phyloP scores from a whole-genome alignment of 2,329 filamentous ascomycete species.

The Cordyceps cicadae region DNA sequence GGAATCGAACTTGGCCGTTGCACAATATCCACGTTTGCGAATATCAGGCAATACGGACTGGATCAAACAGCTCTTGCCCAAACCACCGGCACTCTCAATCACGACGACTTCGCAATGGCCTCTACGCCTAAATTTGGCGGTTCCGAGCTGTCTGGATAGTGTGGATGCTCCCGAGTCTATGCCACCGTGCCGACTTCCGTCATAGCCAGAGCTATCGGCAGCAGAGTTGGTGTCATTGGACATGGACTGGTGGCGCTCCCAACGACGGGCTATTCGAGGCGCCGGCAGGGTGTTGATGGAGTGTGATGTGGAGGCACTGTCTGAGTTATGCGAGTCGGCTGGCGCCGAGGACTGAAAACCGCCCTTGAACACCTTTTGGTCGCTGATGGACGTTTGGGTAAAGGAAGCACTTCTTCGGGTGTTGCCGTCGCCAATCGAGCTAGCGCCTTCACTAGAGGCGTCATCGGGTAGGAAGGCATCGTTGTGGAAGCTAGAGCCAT shows the following conservation, averaged over 20 bases:
- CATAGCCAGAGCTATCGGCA: constrained; percentile 35
- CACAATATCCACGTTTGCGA: constrained; percentile 54
- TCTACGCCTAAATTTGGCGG: constrained; percentile 50
- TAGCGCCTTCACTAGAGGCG: constrained; percentile 51
- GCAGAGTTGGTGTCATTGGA: constrained; percentile 40
- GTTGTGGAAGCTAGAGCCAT: constrained; percentile 45
- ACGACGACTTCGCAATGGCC: constrained; percentile 57
- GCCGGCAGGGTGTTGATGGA: constrained; percentile 26
- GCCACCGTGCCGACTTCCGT: constrained; percentile 34
- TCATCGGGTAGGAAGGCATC: constrained; percentile 42
- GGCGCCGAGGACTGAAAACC: constrained; percentile 34
- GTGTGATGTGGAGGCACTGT: constrained; percentile 39
- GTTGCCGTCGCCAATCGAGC: constrained; percentile 43
- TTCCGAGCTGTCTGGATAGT: constrained; percentile 46
- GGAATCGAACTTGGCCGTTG: constrained; percentile 58
- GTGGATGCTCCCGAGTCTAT: constrained; percentile 40
- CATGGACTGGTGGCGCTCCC: constrained; percentile 46
- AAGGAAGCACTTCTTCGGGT: constrained; percentile 43
- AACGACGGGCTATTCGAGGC: constrained; percentile 34
- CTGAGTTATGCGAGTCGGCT: constrained; percentile 34
- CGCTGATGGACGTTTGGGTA: constrained; percentile 35
- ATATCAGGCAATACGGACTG: constrained; percentile 55
- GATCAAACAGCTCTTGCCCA: constrained; percentile 59
- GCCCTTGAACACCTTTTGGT: constrained; percentile 30
- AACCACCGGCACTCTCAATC: constrained; percentile 52